A percentile compares a stretch with the other conserved stretches of the same genome.
phyloP scores from a whole-genome alignment of 106 monocot species.

The Chionographis japonica region DNA sequence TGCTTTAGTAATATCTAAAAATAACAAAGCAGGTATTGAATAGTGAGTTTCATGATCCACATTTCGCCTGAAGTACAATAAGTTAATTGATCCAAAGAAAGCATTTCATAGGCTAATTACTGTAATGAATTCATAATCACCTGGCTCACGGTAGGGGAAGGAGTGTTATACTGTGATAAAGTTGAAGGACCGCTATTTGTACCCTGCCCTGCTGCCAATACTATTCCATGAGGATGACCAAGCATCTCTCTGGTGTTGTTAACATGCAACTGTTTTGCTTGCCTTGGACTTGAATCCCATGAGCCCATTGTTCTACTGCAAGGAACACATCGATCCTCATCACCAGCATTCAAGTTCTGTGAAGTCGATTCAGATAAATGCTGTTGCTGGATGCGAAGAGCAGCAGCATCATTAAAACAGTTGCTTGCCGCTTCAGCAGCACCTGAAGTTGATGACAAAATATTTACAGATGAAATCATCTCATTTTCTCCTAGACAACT shows the following conservation, averaged over 20 bases:
- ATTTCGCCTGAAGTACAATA: no score
- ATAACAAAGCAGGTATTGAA: no score
- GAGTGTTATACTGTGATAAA: constrained; percentile 67
- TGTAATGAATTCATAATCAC: constrained; percentile 24
- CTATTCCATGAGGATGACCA: constrained; percentile 33
- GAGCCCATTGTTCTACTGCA: constrained; percentile 22
- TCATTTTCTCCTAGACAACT: no score
- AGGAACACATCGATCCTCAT: constrained; percentile 35
- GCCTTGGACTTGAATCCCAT: constrained; percentile 57
- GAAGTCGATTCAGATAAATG: constrained; percentile 43
- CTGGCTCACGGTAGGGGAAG: constrained; percentile 69
- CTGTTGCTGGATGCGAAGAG: constrained; percentile 57
- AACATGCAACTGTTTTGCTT: constrained; percentile 44
- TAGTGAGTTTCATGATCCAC: no score
- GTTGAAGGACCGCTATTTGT: constrained; percentile 29
- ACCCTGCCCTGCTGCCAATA: constrained; percentile 19
- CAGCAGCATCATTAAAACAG: constrained; percentile 71
- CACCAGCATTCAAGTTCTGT: constrained; percentile 31
- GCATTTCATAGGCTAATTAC: not conserved
- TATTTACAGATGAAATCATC: no score
- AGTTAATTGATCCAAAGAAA: not conserved
- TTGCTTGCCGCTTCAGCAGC: constrained; percentile 67
- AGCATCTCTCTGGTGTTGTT: constrained; percentile 41
- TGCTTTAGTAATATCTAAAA: no score
- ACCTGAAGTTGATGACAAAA: constrained; percentile 38